These are phyloP conservation scores for Cladosporium sp. DNA, from an alignment of 2,329 filamentous ascomycete species.

Conservation along the genomic window DNA sequence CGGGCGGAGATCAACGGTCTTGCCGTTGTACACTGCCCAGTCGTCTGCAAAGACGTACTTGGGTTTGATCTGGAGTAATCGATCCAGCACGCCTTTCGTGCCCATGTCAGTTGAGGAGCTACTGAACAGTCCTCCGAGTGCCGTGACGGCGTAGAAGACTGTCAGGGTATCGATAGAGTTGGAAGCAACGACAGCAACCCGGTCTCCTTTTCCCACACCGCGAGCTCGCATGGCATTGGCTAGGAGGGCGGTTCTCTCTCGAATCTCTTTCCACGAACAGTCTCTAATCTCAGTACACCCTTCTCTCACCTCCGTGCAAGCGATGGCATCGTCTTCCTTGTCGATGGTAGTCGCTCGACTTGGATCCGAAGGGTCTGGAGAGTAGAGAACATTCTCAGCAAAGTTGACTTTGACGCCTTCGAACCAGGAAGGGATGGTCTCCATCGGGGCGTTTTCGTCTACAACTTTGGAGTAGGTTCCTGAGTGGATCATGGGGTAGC, in stretches of 20 bases:
- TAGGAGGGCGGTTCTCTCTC: slow-evolving; percentile 54
- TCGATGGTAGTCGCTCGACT: slow-evolving; percentile 48
- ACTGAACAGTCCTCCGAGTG: slow-evolving; percentile 70
- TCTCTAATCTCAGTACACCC: slow-evolving; percentile 50
- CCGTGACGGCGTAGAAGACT: slow-evolving; percentile 64
- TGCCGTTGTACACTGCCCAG: slow-evolving; percentile 72
- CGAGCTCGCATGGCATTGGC: slow-evolving; percentile 61
- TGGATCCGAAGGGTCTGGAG: slow-evolving; percentile 37
- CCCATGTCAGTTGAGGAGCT: slow-evolving; percentile 81
- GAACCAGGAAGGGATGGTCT: slow-evolving; percentile 72
- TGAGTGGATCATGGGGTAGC: slow-evolving; percentile 57
- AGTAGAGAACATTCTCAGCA: slow-evolving; percentile 74
- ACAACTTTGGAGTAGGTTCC: slow-evolving; percentile 53
- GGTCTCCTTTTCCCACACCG: slow-evolving; percentile 66
- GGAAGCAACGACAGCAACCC: slow-evolving; percentile 68
- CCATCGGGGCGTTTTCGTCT: slow-evolving; percentile 65
- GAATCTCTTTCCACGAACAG: slow-evolving; percentile 64
- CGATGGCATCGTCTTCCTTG: slow-evolving; percentile 68
- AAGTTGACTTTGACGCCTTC: slow-evolving; percentile 68
- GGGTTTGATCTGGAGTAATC: slow-evolving; percentile 69
- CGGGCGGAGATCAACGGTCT: slow-evolving; percentile 61
- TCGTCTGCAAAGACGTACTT: slow-evolving; percentile 83
- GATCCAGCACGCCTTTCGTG: slow-evolving; percentile 68
- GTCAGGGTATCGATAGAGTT: slow-evolving; percentile 71
- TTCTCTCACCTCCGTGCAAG: slow-evolving; percentile 68